Evolutionary conservation across 306 rosid species (phyloP).

Genomic region (Sindora glabra): DNA sequence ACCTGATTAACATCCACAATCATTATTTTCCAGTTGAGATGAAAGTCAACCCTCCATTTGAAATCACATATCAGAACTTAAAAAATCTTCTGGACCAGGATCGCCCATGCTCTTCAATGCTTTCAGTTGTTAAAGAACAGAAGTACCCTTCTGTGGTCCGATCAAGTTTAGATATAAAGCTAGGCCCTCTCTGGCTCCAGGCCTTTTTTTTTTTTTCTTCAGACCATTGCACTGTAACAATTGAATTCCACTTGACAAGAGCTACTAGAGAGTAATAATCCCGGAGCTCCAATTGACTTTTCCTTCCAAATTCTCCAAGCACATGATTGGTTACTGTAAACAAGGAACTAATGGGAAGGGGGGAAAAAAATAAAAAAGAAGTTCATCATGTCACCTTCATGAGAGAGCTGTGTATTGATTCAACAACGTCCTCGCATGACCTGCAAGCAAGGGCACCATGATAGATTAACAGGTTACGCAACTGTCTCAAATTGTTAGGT

Average conservation of each 20-base stretch:
- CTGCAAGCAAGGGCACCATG: slow-evolving; percentile 30
- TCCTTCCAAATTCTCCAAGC: slow-evolving; percentile 6
- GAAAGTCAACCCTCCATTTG: slow-evolving; percentile 2
- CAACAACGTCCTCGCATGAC: slow-evolving; percentile 91
- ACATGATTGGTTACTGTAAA: not conserved
- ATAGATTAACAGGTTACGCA: no score
- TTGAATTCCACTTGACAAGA: no score
- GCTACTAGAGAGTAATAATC: not conserved
- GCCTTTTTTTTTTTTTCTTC: no score
- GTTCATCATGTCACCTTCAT: slow-evolving; percentile 49
- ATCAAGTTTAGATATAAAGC: slow-evolving; percentile 2
- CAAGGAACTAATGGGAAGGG: no score
- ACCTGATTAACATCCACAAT: slow-evolving; percentile 38
- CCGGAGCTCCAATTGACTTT: slow-evolving; percentile 2
- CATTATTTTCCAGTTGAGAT: slow-evolving; percentile 5
- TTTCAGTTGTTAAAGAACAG: no score
- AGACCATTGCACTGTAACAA: no score
- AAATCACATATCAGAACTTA: not conserved
- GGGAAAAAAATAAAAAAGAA: slow-evolving; percentile 6
- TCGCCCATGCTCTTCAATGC: no score
- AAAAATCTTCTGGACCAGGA: not conserved
- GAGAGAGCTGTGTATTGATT: slow-evolving; percentile 82
- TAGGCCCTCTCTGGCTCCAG: no score
- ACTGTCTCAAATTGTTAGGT: not conserved
- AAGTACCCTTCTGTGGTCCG: not conserved